These are phyloP conservation scores for Penicillium sp. DNA, from an alignment of 2,329 filamentous ascomycete genomes.

Conservation along the genomic window DNA sequence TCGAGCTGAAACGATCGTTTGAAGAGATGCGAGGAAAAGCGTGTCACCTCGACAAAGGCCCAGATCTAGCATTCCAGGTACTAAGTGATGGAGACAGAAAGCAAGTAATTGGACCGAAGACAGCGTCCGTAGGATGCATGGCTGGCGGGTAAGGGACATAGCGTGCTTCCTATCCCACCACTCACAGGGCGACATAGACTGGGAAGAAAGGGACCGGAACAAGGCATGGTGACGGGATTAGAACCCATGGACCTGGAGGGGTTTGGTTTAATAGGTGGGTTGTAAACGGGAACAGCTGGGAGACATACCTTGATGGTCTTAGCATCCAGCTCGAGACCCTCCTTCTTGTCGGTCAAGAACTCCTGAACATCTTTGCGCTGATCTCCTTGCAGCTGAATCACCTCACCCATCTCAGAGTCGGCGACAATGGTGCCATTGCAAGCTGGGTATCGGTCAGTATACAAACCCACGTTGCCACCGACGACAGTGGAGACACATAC, in stretches of 20 bases:
- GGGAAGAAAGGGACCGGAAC: constrained; percentile 46
- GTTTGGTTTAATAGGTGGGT: constrained; percentile 9
- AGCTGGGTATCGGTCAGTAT: constrained; percentile 53
- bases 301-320: constrained; percentile 86
- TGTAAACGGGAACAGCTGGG: background rate
- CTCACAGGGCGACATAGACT: constrained; percentile 38
- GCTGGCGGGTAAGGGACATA: constrained; percentile 27
- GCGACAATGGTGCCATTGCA: constrained; percentile 99
- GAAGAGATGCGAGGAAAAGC: constrained; percentile 22
- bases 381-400: constrained; percentile 99
- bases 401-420: constrained; percentile 95
- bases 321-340: constrained; percentile 35
- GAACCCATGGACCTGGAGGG: constrained; percentile 51
- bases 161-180: constrained; percentile 38
- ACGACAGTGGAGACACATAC: constrained; percentile 52
- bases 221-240: constrained; percentile 44
- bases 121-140: constrained; percentile 20
- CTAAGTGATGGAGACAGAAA: constrained; percentile 24
- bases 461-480: background rate
- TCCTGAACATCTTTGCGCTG: constrained; percentile 98
- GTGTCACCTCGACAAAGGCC: constrained; percentile 32
- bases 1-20: constrained; percentile 20
- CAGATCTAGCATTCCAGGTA: constrained; percentile 33
- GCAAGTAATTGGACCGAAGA: constrained; percentile 25
- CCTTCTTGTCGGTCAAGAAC: constrained; percentile 77